phyloP scores from a whole-genome alignment of 2,329 filamentous ascomycete species.

The Fusarium secorum region DNA sequence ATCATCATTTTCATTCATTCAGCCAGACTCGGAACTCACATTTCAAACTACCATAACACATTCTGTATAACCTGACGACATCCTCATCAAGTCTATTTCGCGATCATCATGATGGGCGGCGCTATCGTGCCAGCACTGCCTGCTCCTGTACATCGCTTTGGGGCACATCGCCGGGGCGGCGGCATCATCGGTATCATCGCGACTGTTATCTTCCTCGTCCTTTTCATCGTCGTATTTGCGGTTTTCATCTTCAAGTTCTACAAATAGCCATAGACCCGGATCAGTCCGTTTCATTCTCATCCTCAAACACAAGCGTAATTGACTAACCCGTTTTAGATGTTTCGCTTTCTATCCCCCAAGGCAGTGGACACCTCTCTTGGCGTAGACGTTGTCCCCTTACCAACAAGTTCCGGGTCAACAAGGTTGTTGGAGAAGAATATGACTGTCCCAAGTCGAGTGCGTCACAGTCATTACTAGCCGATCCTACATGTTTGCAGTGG shows the following conservation, averaged over 20 bases:
- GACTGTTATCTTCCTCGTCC: background rate
- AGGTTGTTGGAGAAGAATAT: background rate
- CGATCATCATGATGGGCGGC: constrained; percentile 31
- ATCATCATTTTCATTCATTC: background rate
- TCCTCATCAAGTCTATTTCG: background rate
- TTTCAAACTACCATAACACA: background rate
- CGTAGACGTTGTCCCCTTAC: background rate
- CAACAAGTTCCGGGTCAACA: background rate
- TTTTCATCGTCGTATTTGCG: too few species aligned
- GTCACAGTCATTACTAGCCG: background rate
- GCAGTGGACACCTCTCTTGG: background rate
- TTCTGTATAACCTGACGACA: background rate
- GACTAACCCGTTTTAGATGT: too few species aligned
- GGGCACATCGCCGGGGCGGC: too few species aligned
- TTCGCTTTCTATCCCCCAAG: too few species aligned
- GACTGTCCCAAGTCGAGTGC: background rate
- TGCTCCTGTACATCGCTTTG: too few species aligned
- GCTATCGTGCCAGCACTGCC: too few species aligned
- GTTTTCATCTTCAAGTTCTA: too few species aligned
- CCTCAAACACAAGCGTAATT: background rate
- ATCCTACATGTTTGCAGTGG: background rate
- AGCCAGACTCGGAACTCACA: background rate
- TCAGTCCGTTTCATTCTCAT: constrained; percentile 4
- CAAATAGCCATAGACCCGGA: too few species aligned
- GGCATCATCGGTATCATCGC: accelerated